phyloP scores from a whole-genome alignment of 768 basidiomycete species.

The Mycena crocata region DNA sequence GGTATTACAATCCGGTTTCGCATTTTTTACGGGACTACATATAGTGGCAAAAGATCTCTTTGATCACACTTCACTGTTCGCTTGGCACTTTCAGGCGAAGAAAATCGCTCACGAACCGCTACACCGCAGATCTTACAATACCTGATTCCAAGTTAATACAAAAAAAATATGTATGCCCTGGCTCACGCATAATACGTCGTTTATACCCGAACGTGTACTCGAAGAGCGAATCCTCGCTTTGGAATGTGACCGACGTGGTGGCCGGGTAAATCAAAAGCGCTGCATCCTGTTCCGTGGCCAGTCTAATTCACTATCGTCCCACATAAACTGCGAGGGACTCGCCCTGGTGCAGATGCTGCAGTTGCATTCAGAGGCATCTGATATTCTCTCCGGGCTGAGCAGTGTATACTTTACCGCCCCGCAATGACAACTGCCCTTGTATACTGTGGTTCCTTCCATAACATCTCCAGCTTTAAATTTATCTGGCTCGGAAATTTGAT shows the following conservation, averaged over 20 bases:
- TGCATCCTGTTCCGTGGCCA: constrained; percentile 2
- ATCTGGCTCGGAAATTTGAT: constrained; percentile 12
- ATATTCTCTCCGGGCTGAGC: background rate
- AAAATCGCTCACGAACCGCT: background rate
- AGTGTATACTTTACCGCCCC: constrained; percentile 15
- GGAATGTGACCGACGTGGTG: background rate
- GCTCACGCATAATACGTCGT: background rate
- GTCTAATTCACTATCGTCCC: background rate
- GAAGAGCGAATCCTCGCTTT: background rate
- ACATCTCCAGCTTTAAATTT: background rate
- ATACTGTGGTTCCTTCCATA: constrained; percentile 3
- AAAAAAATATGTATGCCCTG: too few relatives aligned
- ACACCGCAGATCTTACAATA: background rate
- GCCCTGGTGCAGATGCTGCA: constrained; percentile 26
- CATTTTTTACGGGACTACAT: too few relatives aligned
- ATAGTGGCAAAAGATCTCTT: too few relatives aligned
- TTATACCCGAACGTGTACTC: constrained; percentile 19
- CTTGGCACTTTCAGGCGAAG: too few relatives aligned
- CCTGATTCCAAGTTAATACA: too few relatives aligned
- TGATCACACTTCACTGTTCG: too few relatives aligned
- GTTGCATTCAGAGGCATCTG: constrained; percentile 10
- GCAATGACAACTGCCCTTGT: constrained; percentile 29
- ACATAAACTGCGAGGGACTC: background rate
- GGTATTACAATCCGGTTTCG: too few relatives aligned
- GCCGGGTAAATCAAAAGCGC: constrained; percentile 16